Evolutionary conservation across 2,329 filamentous ascomycete species (phyloP), one percentile per base, ranked within the genome.

Genomic region (Hyphodiscus sp.): DNA sequence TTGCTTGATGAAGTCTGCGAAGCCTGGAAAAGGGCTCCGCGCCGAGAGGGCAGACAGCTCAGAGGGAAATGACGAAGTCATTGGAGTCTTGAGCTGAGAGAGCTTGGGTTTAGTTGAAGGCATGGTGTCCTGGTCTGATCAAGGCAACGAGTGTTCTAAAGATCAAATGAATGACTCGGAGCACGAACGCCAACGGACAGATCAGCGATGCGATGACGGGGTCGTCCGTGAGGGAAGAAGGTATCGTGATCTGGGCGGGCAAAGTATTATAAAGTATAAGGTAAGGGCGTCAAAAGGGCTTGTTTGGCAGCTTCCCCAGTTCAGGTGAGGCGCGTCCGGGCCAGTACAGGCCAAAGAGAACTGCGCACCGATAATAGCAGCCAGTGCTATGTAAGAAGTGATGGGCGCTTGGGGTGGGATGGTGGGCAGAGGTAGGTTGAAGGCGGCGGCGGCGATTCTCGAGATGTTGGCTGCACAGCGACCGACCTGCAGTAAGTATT

Each of bases 1-100:
- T 62, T 87, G 74, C 70, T 91, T 92, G 75, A 91, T 81, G 63
- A 80, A 77, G 51, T 77, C 73, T 19, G 81, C 76, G 46, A 77
- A 76, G 49, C 74, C 75, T 47, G 83, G 83, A 66, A 87, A 77
- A 47, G 88, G 88, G 60, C 85, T 91, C 61, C 79, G 81, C 46
- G 85, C 81, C 59, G 82, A 62, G 78, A 76, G 61, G 78, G 76
- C 69, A 77, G 78, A 65, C 70, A 86, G 68, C 59, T 79, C 76
- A 6, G 77, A 80, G 18, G 77, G 77, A 64, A 85, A 86, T 50
- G 77, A 82, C 58, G 79, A 78, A 58, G 81, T 81, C 69, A 81
- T 72, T 49, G 82, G 81, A 61, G 82, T 85, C 62, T 78, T 75
- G 69, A 86, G 76, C 71, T 80, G 78, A 62, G 77, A 71, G 66